phyloP scores from a whole-genome alignment of 75 land plant genomes.

The Chamaecyparis obtusa region DNA sequence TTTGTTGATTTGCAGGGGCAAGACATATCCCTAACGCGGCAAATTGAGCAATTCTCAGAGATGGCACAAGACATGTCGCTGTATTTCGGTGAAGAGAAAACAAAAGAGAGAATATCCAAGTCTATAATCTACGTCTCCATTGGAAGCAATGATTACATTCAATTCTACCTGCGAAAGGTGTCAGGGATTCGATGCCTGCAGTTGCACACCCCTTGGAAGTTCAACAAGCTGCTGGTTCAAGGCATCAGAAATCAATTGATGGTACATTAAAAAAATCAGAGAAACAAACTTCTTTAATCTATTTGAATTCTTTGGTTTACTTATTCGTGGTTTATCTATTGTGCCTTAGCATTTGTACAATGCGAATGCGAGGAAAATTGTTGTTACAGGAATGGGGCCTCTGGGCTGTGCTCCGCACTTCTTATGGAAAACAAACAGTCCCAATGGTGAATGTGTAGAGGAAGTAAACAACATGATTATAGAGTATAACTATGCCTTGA shows the following conservation, averaged over 20 bases:
- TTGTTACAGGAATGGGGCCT: conserved; percentile 66
- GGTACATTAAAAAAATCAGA: conserved; percentile 16
- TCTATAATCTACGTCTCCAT: conserved; percentile 72
- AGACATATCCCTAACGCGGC: conserved; percentile 62
- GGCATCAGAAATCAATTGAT: conserved; percentile 39
- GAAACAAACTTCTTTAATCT: neutral
- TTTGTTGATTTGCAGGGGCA: conserved; percentile 52
- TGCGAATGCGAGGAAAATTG: conserved; percentile 47
- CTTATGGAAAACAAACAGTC: conserved; percentile 45
- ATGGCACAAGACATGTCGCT: conserved; percentile 40
- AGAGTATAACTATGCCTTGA: conserved; percentile 60
- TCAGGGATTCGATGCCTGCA: conserved; percentile 41
- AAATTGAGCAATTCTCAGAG: conserved; percentile 57
- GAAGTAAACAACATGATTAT: conserved; percentile 60
- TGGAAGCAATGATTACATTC: conserved; percentile 83
- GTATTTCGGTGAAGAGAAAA: conserved; percentile 38
- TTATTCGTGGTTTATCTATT: neutral
- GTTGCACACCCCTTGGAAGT: conserved; percentile 55
- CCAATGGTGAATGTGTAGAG: conserved; percentile 45
- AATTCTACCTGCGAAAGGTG: conserved; percentile 60
- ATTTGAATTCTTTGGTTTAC: neutral
- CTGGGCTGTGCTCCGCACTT: conserved; percentile 77
- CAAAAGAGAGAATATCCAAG: conserved; percentile 34
- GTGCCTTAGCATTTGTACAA: conserved; percentile 56
- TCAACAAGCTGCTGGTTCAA: conserved; percentile 41